Conservation (phyloP, 768 basidiomycete species). For the Russula brevipes region DNA sequence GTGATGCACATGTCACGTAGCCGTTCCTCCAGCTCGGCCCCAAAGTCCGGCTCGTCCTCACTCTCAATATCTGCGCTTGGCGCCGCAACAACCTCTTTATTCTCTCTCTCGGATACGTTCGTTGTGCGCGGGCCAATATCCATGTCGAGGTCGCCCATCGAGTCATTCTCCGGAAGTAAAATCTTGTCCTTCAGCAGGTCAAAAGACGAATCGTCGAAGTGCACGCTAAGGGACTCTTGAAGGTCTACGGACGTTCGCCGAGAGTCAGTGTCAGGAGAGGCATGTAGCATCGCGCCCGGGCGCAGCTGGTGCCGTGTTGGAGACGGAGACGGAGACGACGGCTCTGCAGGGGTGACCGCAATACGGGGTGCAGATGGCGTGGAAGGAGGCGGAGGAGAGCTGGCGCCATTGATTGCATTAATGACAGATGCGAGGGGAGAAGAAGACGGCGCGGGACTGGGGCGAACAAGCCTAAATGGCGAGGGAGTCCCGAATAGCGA, state of each 20-base stretch:
- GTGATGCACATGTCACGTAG: conserved; percentile 15
- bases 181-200: conserved; percentile 26
- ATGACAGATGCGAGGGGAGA: conserved; percentile 25
- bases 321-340: conserved; percentile 22
- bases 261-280: neutral
- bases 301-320: conserved; percentile 6
- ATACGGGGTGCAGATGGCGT: conserved; percentile 18
- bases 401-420: conserved; percentile 22
- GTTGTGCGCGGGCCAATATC: neutral
- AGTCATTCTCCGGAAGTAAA: conserved; percentile 19
- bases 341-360: conserved; percentile 13
- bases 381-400: neutral
- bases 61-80: neutral
- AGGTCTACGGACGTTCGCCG: conserved; percentile 23
- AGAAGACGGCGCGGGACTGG: conserved; percentile 29
- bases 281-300: neutral
- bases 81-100: neutral
- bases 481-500: conserved; percentile 8
- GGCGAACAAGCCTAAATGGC: conserved; percentile 27
- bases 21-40: conserved; percentile 11
- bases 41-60: conserved; percentile 9
- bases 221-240: conserved; percentile 19
- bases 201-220: conserved; percentile 24
- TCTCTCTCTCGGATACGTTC: neutral
- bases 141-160: conserved; percentile 20